Evolutionary conservation across 2,329 filamentous ascomycete species (phyloP), one percentile per base, ranked within the genome.

Genomic region (Colletotrichum gigasporum): DNA sequence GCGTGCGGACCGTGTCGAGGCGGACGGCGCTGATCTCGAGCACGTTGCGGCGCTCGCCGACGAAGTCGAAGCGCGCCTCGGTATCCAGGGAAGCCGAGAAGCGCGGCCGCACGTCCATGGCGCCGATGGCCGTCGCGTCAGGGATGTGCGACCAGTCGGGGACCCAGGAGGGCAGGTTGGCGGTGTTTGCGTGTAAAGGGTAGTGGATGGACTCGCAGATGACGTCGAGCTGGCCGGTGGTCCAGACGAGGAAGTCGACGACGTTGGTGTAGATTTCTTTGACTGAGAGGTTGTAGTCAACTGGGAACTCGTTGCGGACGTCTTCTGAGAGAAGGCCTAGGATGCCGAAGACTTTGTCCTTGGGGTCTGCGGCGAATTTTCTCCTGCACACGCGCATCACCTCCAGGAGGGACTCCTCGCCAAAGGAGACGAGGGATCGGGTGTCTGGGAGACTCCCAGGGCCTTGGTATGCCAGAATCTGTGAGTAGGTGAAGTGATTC

Each of bases 261-360:
- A 77, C 70, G n/a, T 75, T 66, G 4, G 70, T 74, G 41, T 77
- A 79, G 2, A 78, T 69, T 2, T 76, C 69, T 28, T 72, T 74
- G 7, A 75, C 63, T 0, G 76, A 73, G 4, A 71, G 44, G 20
- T 39, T 67, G 63, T 78, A 78, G 58, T 78, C 70, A 11, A 73
- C 65, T 1, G 65, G 62, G 41, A 79, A 73, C 2, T 73, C 68
- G 1, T 59, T 66, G 6, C 71, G 69, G 3, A 75, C 53, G 6
- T 66, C 62, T n/a, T 71, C 63, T 0, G 70, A 68, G 14, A 78
- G 54, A 4, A 79, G 42, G 1, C 76, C 76, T 0, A 79, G 64
- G 16, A 79, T 67, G 5, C 73, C 76, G 55, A 73, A 78, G 1
- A 79, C 68, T 57, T 76, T 79, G 51, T 79, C 77, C n/a, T 68